A percentile compares a stretch with the other conserved stretches of the same genome.
These are phyloP conservation scores for Penicillium sp. DNA, from an alignment of 2,329 filamentous ascomycete genomes.

Conservation along the genomic window DNA sequence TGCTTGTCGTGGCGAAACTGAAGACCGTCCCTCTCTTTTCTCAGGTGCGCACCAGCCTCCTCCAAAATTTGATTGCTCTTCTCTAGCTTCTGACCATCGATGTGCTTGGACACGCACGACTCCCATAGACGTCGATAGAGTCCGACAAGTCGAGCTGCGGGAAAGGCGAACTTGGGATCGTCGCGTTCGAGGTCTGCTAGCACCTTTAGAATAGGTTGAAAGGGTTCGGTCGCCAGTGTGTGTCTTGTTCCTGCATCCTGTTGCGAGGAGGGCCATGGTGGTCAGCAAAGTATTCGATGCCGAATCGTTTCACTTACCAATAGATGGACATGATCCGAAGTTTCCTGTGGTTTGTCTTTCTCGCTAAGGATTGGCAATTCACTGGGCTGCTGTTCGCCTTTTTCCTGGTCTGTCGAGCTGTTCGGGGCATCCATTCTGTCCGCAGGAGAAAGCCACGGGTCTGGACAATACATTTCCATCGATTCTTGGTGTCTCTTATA, in stretches of 20 bases:
- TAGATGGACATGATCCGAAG: background rate
- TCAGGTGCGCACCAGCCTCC: too few relatives aligned
- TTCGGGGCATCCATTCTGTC: too few relatives aligned
- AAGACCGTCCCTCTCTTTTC: too few relatives aligned
- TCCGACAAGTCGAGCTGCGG: background rate
- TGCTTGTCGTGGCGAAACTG: too few relatives aligned
- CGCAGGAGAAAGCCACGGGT: too few relatives aligned
- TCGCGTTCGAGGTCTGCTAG: background rate
- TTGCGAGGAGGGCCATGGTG: slow-evolving; percentile 28
- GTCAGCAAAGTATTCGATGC: slow-evolving; percentile 1
- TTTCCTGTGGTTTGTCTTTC: background rate
- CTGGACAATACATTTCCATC: too few relatives aligned
- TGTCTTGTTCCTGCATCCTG: background rate
- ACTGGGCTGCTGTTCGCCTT: too few relatives aligned
- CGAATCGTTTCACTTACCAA: background rate
- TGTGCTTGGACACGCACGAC: background rate
- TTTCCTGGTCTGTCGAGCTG: too few relatives aligned
- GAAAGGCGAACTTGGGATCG: slow-evolving; percentile 1
- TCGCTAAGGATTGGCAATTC: too few relatives aligned
- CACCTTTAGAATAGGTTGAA: too few relatives aligned
- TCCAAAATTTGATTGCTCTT: background rate
- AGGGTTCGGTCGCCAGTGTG: too few relatives aligned
- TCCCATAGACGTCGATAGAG: slow-evolving; percentile 1
- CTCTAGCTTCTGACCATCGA: background rate
- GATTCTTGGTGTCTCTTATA: too few relatives aligned